Conservation (phyloP, 176 grass and related monocot species). For the Dendrocalamus sinicus region DNA sequence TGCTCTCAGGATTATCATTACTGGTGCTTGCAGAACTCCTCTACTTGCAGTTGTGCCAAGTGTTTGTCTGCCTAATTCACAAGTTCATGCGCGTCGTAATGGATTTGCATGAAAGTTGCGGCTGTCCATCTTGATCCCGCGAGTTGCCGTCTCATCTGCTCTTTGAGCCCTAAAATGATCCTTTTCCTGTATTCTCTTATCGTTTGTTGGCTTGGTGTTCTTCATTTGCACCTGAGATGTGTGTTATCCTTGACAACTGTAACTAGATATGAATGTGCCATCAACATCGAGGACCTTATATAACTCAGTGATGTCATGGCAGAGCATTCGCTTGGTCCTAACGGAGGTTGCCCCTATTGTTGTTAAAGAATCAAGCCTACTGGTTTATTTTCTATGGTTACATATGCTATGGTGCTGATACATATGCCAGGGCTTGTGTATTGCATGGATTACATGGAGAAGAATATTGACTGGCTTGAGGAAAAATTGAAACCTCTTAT, state of each 20-base stretch:
- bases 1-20: neutral
- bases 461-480: slow-evolving; percentile 93
- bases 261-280: slow-evolving; percentile 81
- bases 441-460: slow-evolving; percentile 99
- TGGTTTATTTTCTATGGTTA: slow-evolving; percentile 9
- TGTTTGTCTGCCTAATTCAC: neutral
- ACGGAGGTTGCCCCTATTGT: slow-evolving; percentile 62
- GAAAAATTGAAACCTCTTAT: slow-evolving; percentile 86
- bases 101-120: slow-evolving; percentile 75
- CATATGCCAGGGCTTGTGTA: slow-evolving; percentile 78
- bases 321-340: slow-evolving; percentile 93
- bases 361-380: neutral
- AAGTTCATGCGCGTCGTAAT: neutral
- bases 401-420: slow-evolving; percentile 12
- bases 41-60: slow-evolving; percentile 6
- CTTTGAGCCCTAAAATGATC: neutral
- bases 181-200: neutral
- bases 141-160: slow-evolving; percentile 83
- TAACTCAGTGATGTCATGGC: slow-evolving; percentile 91
- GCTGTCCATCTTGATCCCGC: slow-evolving; percentile 93
- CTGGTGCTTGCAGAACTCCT: neutral
- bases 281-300: slow-evolving; percentile 93
- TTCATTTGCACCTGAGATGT: slow-evolving; percentile 4
- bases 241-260: slow-evolving; percentile 54
- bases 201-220: slow-evolving; percentile 1